Conservation (phyloP, 2,329 filamentous ascomycete species). For the Xylariaceae sp. region DNA sequence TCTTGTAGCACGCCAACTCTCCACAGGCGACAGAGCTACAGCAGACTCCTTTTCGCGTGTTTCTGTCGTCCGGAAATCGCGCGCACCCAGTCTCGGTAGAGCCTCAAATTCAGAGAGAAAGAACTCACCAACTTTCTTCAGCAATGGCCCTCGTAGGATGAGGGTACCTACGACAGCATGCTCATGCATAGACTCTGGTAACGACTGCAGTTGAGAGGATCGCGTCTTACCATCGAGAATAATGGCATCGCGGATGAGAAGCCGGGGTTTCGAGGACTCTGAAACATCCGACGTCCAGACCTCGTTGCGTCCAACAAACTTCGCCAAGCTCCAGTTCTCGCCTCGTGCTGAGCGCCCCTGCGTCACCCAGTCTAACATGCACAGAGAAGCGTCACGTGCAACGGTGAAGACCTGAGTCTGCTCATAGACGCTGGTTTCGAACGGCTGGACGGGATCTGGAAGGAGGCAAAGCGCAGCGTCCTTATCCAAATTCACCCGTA, state of each 20-base stretch:
- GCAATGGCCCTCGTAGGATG: conserved; percentile 69
- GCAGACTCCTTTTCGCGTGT: conserved; percentile 37
- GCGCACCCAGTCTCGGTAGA: conserved; percentile 74
- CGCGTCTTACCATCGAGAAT: conserved; percentile 58
- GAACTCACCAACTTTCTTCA: conserved; percentile 62
- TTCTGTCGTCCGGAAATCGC: conserved; percentile 63
- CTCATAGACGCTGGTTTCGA: conserved; percentile 74
- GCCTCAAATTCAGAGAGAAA: conserved; percentile 74
- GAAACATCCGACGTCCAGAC: conserved; percentile 53
- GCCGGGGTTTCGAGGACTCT: conserved; percentile 40
- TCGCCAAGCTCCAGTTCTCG: conserved; percentile 79
- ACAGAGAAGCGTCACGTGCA: conserved; percentile 56
- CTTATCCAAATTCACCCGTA: conserved; percentile 47
- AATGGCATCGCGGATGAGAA: conserved; percentile 82
- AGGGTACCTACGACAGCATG: conserved; percentile 79
- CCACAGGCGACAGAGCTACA: conserved; percentile 36
- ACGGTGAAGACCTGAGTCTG: conserved; percentile 75
- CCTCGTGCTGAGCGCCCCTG: conserved; percentile 79
- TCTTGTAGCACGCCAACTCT: conserved; percentile 51
- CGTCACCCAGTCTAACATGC: conserved; percentile 89
- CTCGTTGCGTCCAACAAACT: conserved; percentile 82
- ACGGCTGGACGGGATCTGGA: conserved; percentile 91
- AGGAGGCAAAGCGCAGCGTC: conserved; percentile 60
- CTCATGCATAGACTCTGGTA: conserved; percentile 63
- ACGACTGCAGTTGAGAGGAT: conserved; percentile 36